Evolutionary conservation across 2,329 filamentous ascomycete species (phyloP).

Genomic region (Byssothecium circinans): DNA sequence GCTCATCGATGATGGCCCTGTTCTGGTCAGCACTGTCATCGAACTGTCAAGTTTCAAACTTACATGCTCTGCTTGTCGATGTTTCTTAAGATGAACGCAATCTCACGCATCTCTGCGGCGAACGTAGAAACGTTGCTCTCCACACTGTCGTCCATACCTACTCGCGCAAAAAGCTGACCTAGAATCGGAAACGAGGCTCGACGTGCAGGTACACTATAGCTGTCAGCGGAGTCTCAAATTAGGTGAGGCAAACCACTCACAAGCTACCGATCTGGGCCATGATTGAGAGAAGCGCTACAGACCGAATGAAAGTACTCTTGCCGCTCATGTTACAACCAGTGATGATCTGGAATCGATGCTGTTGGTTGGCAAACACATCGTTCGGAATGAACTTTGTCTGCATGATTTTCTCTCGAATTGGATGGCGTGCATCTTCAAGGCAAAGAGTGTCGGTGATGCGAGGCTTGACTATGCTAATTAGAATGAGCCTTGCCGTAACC

Average conservation of each 20-base stretch:
- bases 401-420: conserved; percentile 74
- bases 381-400: conserved; percentile 77
- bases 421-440: conserved; percentile 74
- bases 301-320: conserved; percentile 92
- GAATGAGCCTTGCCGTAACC: background rate
- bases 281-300: conserved; percentile 78
- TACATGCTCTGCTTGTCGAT: conserved; percentile 71
- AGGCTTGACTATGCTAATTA: conserved; percentile 7
- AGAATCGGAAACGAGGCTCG: conserved; percentile 81
- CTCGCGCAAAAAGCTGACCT: conserved; percentile 81
- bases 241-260: conserved; percentile 14
- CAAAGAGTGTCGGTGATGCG: conserved; percentile 63
- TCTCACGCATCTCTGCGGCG: conserved; percentile 92
- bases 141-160: conserved; percentile 84
- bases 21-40: conserved; percentile 4
- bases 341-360: conserved; percentile 86
- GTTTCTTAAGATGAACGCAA: conserved; percentile 87
- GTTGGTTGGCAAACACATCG: conserved; percentile 80
- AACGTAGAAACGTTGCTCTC: conserved; percentile 93
- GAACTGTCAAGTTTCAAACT: background rate
- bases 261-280: conserved; percentile 95
- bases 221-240: conserved; percentile 9
- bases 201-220: conserved; percentile 68
- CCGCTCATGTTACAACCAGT: conserved; percentile 97
- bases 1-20: conserved; percentile 79